A percentile compares a stretch with the other conserved stretches of the same genome.
phyloP scores from a whole-genome alignment of 768 basidiomycete genomes.

The Mrakia frigida region DNA sequence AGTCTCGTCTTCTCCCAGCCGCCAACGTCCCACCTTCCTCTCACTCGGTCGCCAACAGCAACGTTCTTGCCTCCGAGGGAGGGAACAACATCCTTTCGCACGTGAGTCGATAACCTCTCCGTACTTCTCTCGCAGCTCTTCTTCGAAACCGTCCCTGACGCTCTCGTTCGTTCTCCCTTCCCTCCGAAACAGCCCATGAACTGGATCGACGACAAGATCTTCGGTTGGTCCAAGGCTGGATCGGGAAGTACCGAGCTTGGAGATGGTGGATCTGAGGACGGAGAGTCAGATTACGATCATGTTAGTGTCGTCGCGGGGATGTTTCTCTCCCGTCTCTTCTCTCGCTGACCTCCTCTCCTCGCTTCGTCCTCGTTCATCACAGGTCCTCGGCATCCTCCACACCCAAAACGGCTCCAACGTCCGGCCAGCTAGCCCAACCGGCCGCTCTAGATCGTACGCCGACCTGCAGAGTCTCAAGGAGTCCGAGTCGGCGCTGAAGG shows the following conservation, averaged over 20 bases:
- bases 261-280: conserved; percentile 5
- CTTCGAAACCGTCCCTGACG: not conserved
- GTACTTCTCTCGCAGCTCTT: not conserved
- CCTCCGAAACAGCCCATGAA: conserved; percentile 32
- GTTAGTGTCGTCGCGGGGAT: not conserved
- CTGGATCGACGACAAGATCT: conserved; percentile 31
- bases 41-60: not conserved
- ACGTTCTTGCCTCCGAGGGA: not conserved
- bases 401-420: not conserved
- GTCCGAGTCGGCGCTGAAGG: not conserved
- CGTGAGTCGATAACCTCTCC: not conserved
- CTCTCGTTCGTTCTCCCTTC: not conserved
- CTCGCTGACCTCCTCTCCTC: not conserved
- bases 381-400: conserved; percentile 29
- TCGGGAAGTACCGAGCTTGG: not conserved
- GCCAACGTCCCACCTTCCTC: not conserved
- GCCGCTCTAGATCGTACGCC: conserved; percentile 24
- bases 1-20: not conserved
- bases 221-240: conserved; percentile 23
- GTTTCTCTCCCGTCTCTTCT: not conserved
- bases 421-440: not conserved
- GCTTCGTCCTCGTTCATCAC: not conserved
- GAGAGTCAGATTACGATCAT: conserved; percentile 29
- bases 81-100: conserved; percentile 21
- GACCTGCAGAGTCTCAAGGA: not conserved